Evolutionary conservation across 495 filamentous ascomycete species (phyloP), one percentile per base, ranked within the genome.

Genomic region (Penicillium salamii): DNA sequence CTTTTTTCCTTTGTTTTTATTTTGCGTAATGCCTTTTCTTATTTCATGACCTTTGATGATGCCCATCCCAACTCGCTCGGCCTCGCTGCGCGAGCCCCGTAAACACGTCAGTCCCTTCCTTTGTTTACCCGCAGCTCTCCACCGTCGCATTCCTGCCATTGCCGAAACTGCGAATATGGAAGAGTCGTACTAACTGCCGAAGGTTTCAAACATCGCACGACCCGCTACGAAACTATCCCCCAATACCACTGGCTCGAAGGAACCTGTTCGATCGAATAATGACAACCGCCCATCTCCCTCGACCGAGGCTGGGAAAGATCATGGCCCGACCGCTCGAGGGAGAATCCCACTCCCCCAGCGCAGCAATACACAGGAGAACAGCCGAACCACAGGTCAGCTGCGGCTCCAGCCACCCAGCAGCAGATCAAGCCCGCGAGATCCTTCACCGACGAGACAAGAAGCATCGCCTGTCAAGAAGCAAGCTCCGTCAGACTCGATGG

Each of bases 31-130:
- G 43, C 31, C 4, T 7, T 14, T 17, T 26, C 8, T 14, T 24
- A 14, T 13, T 31, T 45, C 5, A 49, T 48, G 37, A 35, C 41
- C 21, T 26, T 46, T 17, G 9, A 53, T 42, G 34, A 62, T 75
- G 71, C 71, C 68, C 29, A 70, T 72, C 44, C 71, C 71, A 18
- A 75, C 68, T 31, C 70, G 71, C 18, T 67, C 68, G 17, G 40
- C 54, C 23, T 68, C 66, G 23, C 55, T 66, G 46, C 68, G 68
- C 33, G 68, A 73, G 33, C 61, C 67, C 17, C 65, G 69, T 50
- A 64, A 69, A 47, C 63, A 69, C 41, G 70, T 74, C 20, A 58
- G 62, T 63, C 32, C 44, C 31, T 41, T 33, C 46, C n/a, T 36
- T 50, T 42, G 41, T 46, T 44, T 38, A 35, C 24, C n/a, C 38